Conservation (phyloP, 2,329 filamentous ascomycete species). For the Fusarium staphyleae region DNA sequence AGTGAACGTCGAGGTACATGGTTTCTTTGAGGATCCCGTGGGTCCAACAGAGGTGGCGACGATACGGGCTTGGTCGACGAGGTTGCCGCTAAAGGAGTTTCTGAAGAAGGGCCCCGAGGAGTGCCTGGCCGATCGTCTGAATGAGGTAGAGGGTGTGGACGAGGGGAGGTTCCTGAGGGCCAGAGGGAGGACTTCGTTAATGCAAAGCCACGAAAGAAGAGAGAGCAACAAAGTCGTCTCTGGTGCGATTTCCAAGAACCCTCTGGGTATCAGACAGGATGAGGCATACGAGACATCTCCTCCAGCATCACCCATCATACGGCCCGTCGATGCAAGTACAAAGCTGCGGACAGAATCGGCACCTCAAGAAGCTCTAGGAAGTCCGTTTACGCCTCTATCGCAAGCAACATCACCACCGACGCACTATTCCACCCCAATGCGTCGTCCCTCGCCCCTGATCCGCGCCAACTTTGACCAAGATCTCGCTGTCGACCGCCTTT, state of each 20-base stretch:
- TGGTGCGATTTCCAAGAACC: slow-evolving; percentile 39
- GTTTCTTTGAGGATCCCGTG: slow-evolving; percentile 65
- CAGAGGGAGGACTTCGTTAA: slow-evolving; percentile 41
- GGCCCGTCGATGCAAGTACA: slow-evolving; percentile 38
- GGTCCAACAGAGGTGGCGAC: slow-evolving; percentile 44
- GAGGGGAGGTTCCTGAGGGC: slow-evolving; percentile 42
- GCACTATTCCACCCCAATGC: slow-evolving; percentile 42
- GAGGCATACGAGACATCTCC: slow-evolving; percentile 27
- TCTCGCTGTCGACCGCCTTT: slow-evolving; percentile 49
- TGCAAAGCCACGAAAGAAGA: slow-evolving; percentile 5
- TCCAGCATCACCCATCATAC: slow-evolving; percentile 44
- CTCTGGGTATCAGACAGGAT: slow-evolving; percentile 45
- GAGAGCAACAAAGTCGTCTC: background rate
- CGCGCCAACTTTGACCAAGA: slow-evolving; percentile 50
- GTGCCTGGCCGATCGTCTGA: slow-evolving; percentile 62
- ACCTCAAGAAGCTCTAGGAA: slow-evolving; percentile 27
- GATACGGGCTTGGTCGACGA: slow-evolving; percentile 59
- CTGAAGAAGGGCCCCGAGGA: slow-evolving; percentile 61
- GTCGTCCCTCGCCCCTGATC: slow-evolving; percentile 45
- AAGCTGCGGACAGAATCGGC: slow-evolving; percentile 41
- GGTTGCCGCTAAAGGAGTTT: slow-evolving; percentile 61
- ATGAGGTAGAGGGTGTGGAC: slow-evolving; percentile 46
- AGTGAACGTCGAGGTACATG: slow-evolving; percentile 63
- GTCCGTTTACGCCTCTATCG: slow-evolving; percentile 37
- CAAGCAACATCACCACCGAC: slow-evolving; percentile 42